A percentile compares a stretch with the other conserved stretches of the same genome.
phyloP scores from a whole-genome alignment of 371 early-diverging fungal species.

The Batkoa obscura region DNA sequence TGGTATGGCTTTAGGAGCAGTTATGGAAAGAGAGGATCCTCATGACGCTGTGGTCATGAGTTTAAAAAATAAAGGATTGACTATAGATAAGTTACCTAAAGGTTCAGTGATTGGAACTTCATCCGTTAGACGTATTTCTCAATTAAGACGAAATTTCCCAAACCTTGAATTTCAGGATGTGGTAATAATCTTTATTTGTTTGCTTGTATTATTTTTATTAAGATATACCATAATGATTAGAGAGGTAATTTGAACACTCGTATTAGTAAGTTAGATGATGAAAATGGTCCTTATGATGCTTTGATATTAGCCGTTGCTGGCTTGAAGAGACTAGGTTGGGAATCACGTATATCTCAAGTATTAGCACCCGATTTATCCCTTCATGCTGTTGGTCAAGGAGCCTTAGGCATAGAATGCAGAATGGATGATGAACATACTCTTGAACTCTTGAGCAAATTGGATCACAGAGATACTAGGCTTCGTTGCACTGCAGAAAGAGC shows the following conservation, averaged over 20 bases:
- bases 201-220: conserved; percentile 3
- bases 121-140: conserved; percentile 76
- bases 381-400: conserved; percentile 92
- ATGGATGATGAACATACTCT: conserved; percentile 30
- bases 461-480: conserved; percentile 42
- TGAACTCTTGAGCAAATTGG: conserved; percentile 29
- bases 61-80: conserved; percentile 14
- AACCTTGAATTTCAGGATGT: conserved; percentile 60
- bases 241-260: conserved; percentile 46
- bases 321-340: conserved; percentile 44
- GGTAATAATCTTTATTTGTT: conserved; percentile 20
- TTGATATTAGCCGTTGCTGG: conserved; percentile 84
- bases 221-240: not conserved
- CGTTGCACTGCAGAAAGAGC: conserved; percentile 70
- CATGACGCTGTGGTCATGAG: conserved; percentile 70
- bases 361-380: conserved; percentile 41
- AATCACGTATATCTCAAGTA: conserved; percentile 45
- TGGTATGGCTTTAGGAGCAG: conserved; percentile 68
- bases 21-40: conserved; percentile 70
- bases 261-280: conserved; percentile 67
- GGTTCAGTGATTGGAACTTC: conserved; percentile 82
- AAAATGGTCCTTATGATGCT: conserved; percentile 48
- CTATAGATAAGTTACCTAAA: conserved; percentile 33
- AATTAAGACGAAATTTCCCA: conserved; percentile 62
- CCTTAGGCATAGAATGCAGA: conserved; percentile 74